Evolutionary conservation across 768 basidiomycete species (phyloP).

Genomic region (Amanita muscaria): DNA sequence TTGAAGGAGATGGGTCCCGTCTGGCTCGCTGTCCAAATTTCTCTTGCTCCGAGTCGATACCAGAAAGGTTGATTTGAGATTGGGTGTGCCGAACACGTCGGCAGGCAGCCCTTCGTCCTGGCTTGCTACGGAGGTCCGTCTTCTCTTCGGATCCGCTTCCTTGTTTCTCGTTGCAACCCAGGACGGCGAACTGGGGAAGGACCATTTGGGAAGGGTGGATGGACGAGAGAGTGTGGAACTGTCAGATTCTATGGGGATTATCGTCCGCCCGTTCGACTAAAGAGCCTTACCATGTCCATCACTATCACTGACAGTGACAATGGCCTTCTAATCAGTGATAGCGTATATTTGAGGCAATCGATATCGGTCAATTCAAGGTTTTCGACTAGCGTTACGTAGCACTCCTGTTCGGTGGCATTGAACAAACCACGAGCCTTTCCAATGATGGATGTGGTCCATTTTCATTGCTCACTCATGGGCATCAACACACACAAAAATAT

Average conservation of each 20-base stretch:
- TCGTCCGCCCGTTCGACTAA: no score
- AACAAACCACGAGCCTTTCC: no score
- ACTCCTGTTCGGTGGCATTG: no score
- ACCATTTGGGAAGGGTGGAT: slow-evolving; percentile 19
- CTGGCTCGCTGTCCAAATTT: slow-evolving; percentile 22
- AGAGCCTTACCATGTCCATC: no score
- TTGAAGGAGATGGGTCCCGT: slow-evolving; percentile 14
- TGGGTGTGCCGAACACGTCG: background rate
- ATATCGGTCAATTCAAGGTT: no score
- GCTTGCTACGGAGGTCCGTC: slow-evolving; percentile 9
- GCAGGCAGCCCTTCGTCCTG: slow-evolving; percentile 52
- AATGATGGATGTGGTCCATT: no score
- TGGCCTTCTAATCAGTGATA: no score
- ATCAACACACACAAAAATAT: no score
- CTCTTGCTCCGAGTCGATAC: slow-evolving; percentile 34
- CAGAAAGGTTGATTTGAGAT: background rate
- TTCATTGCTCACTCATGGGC: no score
- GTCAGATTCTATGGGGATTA: background rate
- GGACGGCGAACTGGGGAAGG: slow-evolving; percentile 9
- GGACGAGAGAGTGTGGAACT: slow-evolving; percentile 18
- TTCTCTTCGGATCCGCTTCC: background rate
- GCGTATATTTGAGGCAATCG: no score
- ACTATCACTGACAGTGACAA: no score
- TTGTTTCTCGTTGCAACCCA: slow-evolving; percentile 1
- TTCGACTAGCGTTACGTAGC: no score